Evolutionary conservation across 2,329 filamentous ascomycete genomes (phyloP), one percentile per base, ranked within the genome.

Genomic region (Didymella keratinophila): DNA sequence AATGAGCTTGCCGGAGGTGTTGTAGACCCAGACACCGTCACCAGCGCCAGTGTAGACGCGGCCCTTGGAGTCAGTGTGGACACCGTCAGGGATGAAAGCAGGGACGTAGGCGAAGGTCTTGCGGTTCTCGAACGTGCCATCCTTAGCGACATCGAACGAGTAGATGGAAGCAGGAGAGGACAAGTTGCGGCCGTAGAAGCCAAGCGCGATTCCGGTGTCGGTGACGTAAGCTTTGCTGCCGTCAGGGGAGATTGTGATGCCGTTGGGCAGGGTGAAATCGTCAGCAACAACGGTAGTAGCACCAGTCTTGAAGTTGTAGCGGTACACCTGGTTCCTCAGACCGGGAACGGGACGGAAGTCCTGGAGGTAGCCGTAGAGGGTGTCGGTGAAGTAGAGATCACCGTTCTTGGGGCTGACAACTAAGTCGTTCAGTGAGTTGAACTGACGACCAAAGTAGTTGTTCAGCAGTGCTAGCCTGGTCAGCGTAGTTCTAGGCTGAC

Each of bases 41-140:
- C 76, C 78, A 55, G 80, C 82, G 0, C 79, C 81, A 37, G 78
- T 74, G 62, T 81, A 88, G 2, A 88, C 79, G 50, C 87, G 84
- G 1, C 86, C 86, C 12, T 81, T 73, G 11, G 65, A 67, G 32
- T 69, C 69, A 23, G 62, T 63, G 51, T 68, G 63, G 4, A 70
- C 58, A 62, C 67, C 67, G 20, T 69, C 67, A 30, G 67, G 67
- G 18, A 69, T 60, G 37, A 57, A 61, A 25, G 63, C 30, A 12
- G 67, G 51, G 12, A 64, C 20, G 25, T 62, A 70, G 25, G 66
- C 66, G 34, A 69, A 69, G 2, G 63, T 70, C 54, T 69, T 67
- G 52, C 66, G 66, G 45, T 67, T 70, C 49, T 48, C 51, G 5
- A 45, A 65, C 9, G 66, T 70, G n/a, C 67, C 67, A 16, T 65